Evolutionary conservation across 2,329 filamentous ascomycete genomes (phyloP).

Genomic region (Neonectria magnoliae): DNA sequence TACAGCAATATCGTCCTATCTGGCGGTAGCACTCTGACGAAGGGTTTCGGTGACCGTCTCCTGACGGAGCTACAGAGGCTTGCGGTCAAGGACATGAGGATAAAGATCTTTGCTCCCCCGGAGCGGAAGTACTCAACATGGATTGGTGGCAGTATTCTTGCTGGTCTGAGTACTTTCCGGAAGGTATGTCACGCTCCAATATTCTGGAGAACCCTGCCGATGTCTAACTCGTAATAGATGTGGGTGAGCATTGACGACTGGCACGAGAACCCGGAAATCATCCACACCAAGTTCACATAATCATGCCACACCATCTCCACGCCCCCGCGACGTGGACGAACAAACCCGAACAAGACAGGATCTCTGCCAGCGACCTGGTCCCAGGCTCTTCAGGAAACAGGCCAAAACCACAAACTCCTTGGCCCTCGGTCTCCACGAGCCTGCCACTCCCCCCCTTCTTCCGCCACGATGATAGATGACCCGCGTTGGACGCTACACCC

Average conservation of each 20-base stretch:
- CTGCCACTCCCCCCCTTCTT: not conserved
- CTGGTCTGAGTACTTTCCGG: constrained; percentile 95
- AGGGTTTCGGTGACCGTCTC: constrained; percentile 93
- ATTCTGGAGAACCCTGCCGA: not conserved
- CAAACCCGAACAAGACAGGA: constrained; percentile 22
- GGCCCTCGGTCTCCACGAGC: constrained; percentile 20
- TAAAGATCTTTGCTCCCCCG: constrained; percentile 98
- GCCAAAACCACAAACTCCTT: constrained; percentile 21
- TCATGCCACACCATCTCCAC: constrained; percentile 9
- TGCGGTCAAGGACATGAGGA: constrained; percentile 98
- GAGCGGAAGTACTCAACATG: constrained; percentile 99
- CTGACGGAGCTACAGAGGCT: constrained; percentile 91
- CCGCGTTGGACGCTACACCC: constrained; percentile 13
- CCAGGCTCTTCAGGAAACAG: constrained; percentile 23
- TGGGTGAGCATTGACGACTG: constrained; percentile 99
- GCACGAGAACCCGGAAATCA: constrained; percentile 99
- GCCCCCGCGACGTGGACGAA: constrained; percentile 24
- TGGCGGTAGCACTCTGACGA: constrained; percentile 94
- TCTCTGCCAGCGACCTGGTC: constrained; percentile 11
- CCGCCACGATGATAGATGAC: constrained; percentile 28
- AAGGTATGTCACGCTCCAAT: constrained; percentile 71
- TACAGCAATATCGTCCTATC: constrained; percentile 98
- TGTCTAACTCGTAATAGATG: constrained; percentile 71
- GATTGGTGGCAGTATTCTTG: constrained; percentile 98
- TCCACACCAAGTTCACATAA: constrained; percentile 96